Percentiles rank a stretch among this genome's conserved stretches.
Evolutionary conservation across 1,284 basidiomycete species (phyloP).

Genomic region (Cutaneotrichosporon cyanovorans): DNA sequence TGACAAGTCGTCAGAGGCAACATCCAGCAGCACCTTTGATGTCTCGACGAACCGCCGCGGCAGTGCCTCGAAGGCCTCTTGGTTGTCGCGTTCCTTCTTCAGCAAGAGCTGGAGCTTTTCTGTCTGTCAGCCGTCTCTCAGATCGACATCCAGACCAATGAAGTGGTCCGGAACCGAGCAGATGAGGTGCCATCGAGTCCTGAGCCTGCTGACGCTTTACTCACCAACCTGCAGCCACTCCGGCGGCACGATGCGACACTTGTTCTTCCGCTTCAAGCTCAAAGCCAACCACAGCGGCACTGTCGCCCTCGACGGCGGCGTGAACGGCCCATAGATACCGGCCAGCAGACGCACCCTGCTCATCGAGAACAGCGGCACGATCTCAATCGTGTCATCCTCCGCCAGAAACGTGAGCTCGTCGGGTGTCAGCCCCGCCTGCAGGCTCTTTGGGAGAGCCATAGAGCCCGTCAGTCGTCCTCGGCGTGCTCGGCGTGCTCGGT

Average conservation of each 20-base stretch:
- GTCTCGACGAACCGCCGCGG: slow-evolving; percentile 84
- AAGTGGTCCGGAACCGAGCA: too few species aligned
- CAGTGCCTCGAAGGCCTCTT: slow-evolving; percentile 62
- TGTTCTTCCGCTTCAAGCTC: slow-evolving; percentile 86
- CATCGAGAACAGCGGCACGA: slow-evolving; percentile 78
- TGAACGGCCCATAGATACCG: slow-evolving; percentile 87
- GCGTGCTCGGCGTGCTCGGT: slow-evolving; percentile 19
- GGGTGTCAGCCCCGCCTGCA: slow-evolving; percentile 41
- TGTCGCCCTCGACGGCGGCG: slow-evolving; percentile 70
- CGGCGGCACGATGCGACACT: slow-evolving; percentile 84
- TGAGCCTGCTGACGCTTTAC: too few species aligned
- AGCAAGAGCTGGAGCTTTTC: slow-evolving; percentile 71
- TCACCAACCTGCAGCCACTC: slow-evolving; percentile 78
- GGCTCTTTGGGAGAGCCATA: slow-evolving; percentile 48
- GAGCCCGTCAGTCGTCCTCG: neutral
- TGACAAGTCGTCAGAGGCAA: slow-evolving; percentile 80
- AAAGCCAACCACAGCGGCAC: slow-evolving; percentile 93
- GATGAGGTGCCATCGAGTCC: too few species aligned
- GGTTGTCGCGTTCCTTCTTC: slow-evolving; percentile 59
- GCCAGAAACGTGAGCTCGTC: slow-evolving; percentile 80
- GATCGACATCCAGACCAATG: too few species aligned
- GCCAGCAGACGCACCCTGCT: slow-evolving; percentile 76
- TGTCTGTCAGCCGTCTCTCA: slow-evolving; percentile 30
- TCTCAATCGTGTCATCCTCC: slow-evolving; percentile 69
- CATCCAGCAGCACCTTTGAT: slow-evolving; percentile 78